These are phyloP conservation scores for Uronychia binucleata DNA, from an alignment of 73 alveolate genomes.

Conservation along the genomic window DNA sequence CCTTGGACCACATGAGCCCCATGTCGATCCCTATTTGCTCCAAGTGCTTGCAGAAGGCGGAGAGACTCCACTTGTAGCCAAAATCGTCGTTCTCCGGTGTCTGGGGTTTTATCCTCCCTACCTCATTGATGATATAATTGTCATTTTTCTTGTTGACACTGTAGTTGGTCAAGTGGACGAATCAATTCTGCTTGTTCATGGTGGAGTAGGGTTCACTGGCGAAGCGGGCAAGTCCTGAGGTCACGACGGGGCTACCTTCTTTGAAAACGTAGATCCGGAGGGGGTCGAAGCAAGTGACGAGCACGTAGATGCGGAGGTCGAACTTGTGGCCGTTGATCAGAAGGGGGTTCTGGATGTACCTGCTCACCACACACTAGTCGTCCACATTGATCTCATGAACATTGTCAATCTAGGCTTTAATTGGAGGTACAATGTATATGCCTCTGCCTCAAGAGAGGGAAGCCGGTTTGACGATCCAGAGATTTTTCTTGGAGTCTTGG, in stretches of 20 bases:
- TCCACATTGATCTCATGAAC: conserved; percentile 61
- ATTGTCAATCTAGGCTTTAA: conserved; percentile 76
- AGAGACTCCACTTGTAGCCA: conserved; percentile 78
- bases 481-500: conserved; percentile 52
- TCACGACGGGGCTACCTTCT: conserved; percentile 50
- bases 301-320: conserved; percentile 78
- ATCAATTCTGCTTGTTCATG: conserved; percentile 65
- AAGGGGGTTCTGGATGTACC: conserved; percentile 77
- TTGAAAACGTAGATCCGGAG: conserved; percentile 70
- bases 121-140: conserved; percentile 66
- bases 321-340: conserved; percentile 78
- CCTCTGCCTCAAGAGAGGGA: conserved; percentile 92
- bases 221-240: conserved; percentile 71
- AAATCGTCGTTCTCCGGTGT: conserved; percentile 68
- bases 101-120: conserved; percentile 7
- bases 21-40: conserved; percentile 65
- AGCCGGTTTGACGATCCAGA: conserved; percentile 95
- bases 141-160: conserved; percentile 79
- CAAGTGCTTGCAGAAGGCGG: conserved; percentile 61
- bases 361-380: conserved; percentile 75
- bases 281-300: conserved; percentile 79
- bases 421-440: conserved; percentile 75
- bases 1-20: conserved; percentile 59
- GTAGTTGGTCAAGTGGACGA: conserved; percentile 76
- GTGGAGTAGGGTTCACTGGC: conserved; percentile 75